Conservation (phyloP, 768 basidiomycete species). For the Butyriboletus loyo region DNA sequence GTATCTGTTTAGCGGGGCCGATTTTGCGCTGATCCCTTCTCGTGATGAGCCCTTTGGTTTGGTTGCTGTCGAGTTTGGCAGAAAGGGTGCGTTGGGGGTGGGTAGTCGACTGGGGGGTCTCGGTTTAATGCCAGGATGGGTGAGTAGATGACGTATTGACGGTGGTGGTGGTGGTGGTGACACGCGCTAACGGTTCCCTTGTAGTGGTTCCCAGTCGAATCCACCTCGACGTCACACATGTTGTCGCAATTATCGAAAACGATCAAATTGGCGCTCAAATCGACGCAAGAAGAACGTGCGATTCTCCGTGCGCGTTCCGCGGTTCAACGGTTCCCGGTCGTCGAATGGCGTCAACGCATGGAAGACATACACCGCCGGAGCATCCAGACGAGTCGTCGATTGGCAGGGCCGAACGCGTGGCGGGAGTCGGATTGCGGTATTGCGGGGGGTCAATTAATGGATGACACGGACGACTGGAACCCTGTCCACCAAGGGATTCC, state of each 20-base stretch:
- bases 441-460: conserved; percentile 43
- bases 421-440: conserved; percentile 64
- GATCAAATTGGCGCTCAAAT: conserved; percentile 90
- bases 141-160: conserved; percentile 37
- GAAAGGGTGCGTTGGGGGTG: conserved; percentile 95
- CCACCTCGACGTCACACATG: conserved; percentile 90
- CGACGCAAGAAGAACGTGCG: conserved; percentile 86
- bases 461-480: conserved; percentile 77
- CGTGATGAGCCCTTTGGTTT: conserved; percentile 96
- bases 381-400: conserved; percentile 63
- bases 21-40: conserved; percentile 93
- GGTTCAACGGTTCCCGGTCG: conserved; percentile 94
- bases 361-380: conserved; percentile 93
- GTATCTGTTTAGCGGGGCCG: conserved; percentile 91
- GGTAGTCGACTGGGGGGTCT: conserved; percentile 92
- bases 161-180: too few relatives aligned
- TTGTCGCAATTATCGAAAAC: conserved; percentile 92
- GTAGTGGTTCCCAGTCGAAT: conserved; percentile 97
- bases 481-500: conserved; percentile 65
- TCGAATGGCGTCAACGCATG: conserved; percentile 95
- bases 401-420: conserved; percentile 77
- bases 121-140: conserved; percentile 98
- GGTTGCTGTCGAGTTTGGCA: conserved; percentile 93
- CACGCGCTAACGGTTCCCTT: not conserved
- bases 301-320: conserved; percentile 92